phyloP scores from a whole-genome alignment of 164 flowering plant genomes.

The Kingdonia uniflora region DNA sequence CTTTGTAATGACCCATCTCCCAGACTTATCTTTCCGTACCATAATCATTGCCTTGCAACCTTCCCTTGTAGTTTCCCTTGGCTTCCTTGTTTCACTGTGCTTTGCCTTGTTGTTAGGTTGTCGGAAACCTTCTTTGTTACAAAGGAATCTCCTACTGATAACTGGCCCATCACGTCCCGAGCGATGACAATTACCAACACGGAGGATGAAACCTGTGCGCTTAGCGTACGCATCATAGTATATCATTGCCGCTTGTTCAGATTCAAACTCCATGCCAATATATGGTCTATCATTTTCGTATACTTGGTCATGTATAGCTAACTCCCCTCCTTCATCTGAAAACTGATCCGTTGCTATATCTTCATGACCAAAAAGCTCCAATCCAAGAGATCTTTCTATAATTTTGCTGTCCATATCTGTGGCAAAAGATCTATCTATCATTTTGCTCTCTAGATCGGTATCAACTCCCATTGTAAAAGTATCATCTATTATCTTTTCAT shows the following conservation, averaged over 20 bases:
- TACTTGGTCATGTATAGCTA: constrained; percentile 3
- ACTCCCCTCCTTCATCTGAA: constrained; percentile 5
- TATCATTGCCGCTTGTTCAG: constrained; percentile 22
- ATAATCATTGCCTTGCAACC: constrained; percentile 37
- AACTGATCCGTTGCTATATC: constrained; percentile 2
- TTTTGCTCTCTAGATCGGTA: constrained; percentile 9
- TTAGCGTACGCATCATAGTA: constrained; percentile 21
- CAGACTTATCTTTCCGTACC: constrained; percentile 22
- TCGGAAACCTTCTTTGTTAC: constrained; percentile 19
- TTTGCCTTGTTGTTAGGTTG: constrained; percentile 9
- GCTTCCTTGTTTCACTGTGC: constrained; percentile 24
- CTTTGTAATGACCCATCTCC: constrained; percentile 31
- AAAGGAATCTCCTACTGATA: constrained; percentile 15
- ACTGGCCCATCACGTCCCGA: constrained; percentile 16
- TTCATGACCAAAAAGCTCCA: neutral
- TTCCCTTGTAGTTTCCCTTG: constrained; percentile 36
- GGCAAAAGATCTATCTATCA: constrained; percentile 8
- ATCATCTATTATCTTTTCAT: constrained; percentile 9
- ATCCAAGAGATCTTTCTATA: neutral
- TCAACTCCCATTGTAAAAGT: constrained; percentile 9
- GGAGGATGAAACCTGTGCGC: constrained; percentile 14
- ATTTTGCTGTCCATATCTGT: neutral
- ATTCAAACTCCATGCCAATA: constrained; percentile 21
- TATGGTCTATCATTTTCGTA: constrained; percentile 13
- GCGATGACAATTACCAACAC: constrained; percentile 17